Conservation (phyloP, 768 basidiomycete species). For the Lactifluus pinguis region DNA sequence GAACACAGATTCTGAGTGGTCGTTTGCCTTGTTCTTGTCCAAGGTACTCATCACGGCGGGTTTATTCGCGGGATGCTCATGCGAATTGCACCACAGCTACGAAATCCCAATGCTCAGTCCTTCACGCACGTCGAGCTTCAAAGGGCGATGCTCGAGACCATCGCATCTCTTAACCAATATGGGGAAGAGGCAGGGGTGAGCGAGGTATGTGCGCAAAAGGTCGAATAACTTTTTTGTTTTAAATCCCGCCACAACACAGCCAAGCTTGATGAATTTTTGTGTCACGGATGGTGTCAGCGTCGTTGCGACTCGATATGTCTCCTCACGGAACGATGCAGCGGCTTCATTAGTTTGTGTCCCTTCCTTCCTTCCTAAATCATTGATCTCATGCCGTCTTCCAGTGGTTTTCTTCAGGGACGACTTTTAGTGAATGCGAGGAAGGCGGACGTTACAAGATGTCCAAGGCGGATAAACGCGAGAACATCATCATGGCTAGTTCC, state of each 20-base stretch:
- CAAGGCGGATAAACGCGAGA: slow-evolving; percentile 90
- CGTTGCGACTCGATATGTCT: slow-evolving; percentile 91
- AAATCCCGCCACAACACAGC: slow-evolving; percentile 34
- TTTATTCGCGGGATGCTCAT: background rate
- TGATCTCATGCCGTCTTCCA: slow-evolving; percentile 24
- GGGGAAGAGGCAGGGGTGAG: slow-evolving; percentile 63
- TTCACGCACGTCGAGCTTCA: slow-evolving; percentile 69
- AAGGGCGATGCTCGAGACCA: slow-evolving; percentile 83
- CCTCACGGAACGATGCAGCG: slow-evolving; percentile 83
- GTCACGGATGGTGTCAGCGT: slow-evolving; percentile 94
- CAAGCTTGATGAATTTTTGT: slow-evolving; percentile 91
- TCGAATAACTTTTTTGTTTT: background rate
- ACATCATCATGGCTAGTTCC: slow-evolving; percentile 74
- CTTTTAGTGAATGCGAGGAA: slow-evolving; percentile 82
- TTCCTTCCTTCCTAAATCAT: background rate
- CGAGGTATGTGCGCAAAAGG: slow-evolving; percentile 41
- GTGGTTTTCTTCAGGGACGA: slow-evolving; percentile 95
- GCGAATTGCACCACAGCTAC: slow-evolving; percentile 43
- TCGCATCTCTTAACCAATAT: slow-evolving; percentile 66
- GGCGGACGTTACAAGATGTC: slow-evolving; percentile 93
- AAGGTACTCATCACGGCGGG: slow-evolving; percentile 35
- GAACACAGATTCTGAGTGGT: slow-evolving; percentile 99
- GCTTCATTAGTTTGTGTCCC: slow-evolving; percentile 32
- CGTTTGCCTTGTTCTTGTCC: slow-evolving; percentile 85
- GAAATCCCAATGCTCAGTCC: slow-evolving; percentile 62